Evolutionary conservation across 192 early-diverging fungal species (phyloP), one percentile per base, ranked within the genome.

Genomic region (Cetraspora pellucida): DNA sequence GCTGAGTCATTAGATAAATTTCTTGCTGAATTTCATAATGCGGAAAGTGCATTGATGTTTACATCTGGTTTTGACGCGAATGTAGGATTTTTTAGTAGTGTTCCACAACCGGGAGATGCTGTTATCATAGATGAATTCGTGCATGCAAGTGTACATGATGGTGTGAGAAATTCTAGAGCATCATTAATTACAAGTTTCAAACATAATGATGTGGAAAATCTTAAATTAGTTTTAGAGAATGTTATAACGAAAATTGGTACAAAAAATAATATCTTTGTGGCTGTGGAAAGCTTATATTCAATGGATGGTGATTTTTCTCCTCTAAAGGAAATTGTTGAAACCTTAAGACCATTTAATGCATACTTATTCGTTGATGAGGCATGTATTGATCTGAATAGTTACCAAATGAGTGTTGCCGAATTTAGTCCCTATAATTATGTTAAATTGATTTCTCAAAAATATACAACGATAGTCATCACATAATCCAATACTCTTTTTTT

Each of bases 21-120:
- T 54, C 86, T 95, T 31, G 88, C 92, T 1, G n/a, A 79, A 0
- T 94, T 90, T 77, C 88, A 89, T 47, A 54, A 87, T 11, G 78
- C 84, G 0, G 84, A 89, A 59, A 75, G 84, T 0, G 92, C 91
- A 3, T 79, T 95, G 37, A 81, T 93, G 0, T 94, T 95, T 79
- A 93, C 94, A 80, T 94, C 92, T n/a, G 94, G 94, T 0, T 95
- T 91, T 75, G 94, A 95, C 81, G 94, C 94, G 37, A 95, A 95
- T 68, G 81, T 89, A 1, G 84, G 88, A 2, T 83, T 95, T 58
- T 91, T 94, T 68, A 82, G 84, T 17, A 84, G 85, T 11, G 72
- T 94, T 1, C 89, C 92, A n/a, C 88, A 90, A 67, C 86, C 83
- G 1, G 87, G 84, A 10, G 91, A 90, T 82, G 78, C 83, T 10